Evolutionary conservation across 1,284 basidiomycete genomes (phyloP), one percentile per base, ranked within the genome.

Genomic region (Sphagnurus paluster): DNA sequence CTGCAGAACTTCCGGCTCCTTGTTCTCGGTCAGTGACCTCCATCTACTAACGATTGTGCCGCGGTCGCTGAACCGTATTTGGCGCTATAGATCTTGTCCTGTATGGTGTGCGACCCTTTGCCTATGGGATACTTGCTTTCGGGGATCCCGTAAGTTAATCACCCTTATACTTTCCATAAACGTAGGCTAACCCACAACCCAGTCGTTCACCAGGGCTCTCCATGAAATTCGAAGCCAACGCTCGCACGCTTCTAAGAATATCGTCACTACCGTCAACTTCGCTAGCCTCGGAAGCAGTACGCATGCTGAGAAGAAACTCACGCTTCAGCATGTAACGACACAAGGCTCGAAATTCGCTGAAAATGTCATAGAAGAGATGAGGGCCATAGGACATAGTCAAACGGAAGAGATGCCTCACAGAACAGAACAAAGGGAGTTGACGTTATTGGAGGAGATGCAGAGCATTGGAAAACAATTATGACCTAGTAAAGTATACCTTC

Each of bases 91-190:
- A 55, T 29, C 42, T 58, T 2, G n/a, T 54, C 21, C 9, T 56
- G 5, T 56, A 57, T 21, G 52, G 49, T 25, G n/a, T 54, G 14
- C 46, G 59, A 13, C 42, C 55, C 1, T 17, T 59, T 9, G 46
- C 53, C 11, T 61, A 60, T 34, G 54, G 49, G 7, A 11, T 57
- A 4, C 51, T 61, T 5, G 59, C 59, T 2, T 42, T 44, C 3
- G 33, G 30, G 1, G 60, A 61, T 39, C 58, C 58, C 1, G 59
- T 58, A 34, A 43, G 49, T 39, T 33, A 4, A 39, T 16, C 9
- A 11, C 6, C 2, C 20, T 2, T 24, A 8, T 4, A 7, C 8
- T 37, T 10, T 6, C 19, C 14, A 17, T 2, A 39, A 9, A 13
- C n/a, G n/a, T 6, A n/a, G n/a, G n/a, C 25, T 39, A 14, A 39